Evolutionary conservation across 805 yeast species (phyloP).

Genomic region (Yarrowia osloensis): DNA sequence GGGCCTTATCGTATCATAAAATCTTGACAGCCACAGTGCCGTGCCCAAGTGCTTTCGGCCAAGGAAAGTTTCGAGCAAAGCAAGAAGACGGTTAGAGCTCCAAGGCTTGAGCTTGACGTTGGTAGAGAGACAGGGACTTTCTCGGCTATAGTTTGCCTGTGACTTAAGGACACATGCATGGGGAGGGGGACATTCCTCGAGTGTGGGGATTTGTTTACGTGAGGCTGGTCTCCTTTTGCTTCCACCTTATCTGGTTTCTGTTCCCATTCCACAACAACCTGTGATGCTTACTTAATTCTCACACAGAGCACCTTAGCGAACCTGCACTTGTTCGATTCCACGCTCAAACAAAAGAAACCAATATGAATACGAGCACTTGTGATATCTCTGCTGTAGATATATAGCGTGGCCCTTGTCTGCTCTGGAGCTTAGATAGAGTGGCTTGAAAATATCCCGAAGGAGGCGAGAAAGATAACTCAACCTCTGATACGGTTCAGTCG

Average conservation of each 20-base stretch:
- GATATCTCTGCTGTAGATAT: background rate
- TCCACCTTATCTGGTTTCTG: background rate
- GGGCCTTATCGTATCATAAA: constrained; percentile 10
- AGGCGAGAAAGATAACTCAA: constrained; percentile 7
- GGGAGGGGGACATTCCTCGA: background rate
- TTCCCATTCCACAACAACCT: background rate
- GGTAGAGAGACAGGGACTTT: background rate
- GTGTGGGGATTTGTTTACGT: constrained; percentile 2
- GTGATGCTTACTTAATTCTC: no score
- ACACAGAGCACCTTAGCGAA: no score
- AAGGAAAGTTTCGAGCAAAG: constrained; percentile 3
- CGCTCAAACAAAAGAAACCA: background rate
- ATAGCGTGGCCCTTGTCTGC: background rate
- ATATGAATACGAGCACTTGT: background rate
- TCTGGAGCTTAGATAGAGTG: constrained; percentile 25
- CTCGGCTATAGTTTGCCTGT: constrained; percentile 3
- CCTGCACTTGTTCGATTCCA: background rate
- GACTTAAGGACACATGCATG: background rate
- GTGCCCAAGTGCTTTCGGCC: background rate
- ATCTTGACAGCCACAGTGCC: constrained; percentile 28
- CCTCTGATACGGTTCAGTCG: background rate
- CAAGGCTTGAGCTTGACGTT: constrained; percentile 9
- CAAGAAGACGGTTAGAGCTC: background rate
- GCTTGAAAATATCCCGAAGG: constrained; percentile 15
- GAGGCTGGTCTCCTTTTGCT: background rate